phyloP scores from a whole-genome alignment of 2,329 filamentous ascomycete species.

The Apiospora malaysiana region DNA sequence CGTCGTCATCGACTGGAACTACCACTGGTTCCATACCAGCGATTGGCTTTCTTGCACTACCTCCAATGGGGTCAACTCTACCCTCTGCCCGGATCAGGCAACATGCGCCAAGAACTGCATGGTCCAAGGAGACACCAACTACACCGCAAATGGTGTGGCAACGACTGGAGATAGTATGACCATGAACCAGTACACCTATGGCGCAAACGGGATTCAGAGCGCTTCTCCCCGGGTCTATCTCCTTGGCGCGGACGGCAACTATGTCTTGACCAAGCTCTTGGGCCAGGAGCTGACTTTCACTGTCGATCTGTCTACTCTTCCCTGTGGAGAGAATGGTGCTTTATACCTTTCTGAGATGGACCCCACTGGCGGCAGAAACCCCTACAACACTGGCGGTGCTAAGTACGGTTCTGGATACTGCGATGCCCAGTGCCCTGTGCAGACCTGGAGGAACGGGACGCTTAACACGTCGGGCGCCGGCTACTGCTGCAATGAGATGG shows the following conservation, averaged over 20 bases:
- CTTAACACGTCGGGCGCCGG: constrained; percentile 57
- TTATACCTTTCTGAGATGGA: constrained; percentile 70
- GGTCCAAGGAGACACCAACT: constrained; percentile 50
- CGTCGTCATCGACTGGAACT: constrained; percentile 56
- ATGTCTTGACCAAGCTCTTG: constrained; percentile 62
- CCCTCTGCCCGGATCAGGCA: constrained; percentile 42
- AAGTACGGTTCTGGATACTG: constrained; percentile 64
- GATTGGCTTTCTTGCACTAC: constrained; percentile 53
- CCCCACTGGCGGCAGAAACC: constrained; percentile 61
- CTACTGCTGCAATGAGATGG: constrained; percentile 65
- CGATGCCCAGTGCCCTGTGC: constrained; percentile 53
- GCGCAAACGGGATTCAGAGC: constrained; percentile 39
- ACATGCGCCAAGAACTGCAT: constrained; percentile 48
- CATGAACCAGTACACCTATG: constrained; percentile 55
- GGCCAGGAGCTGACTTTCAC: constrained; percentile 69
- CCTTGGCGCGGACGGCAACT: constrained; percentile 58
- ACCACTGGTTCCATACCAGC: constrained; percentile 54
- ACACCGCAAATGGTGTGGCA: constrained; percentile 50
- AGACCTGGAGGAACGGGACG: constrained; percentile 47
- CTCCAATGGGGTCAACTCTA: constrained; percentile 44
- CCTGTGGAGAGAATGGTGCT: constrained; percentile 71
- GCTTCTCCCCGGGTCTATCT: constrained; percentile 60
- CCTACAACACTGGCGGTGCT: constrained; percentile 50
- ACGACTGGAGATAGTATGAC: constrained; percentile 48
- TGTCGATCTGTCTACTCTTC: constrained; percentile 67